Conservation (phyloP, 1,284 basidiomycete species). For the Fomitopsis palustris region DNA sequence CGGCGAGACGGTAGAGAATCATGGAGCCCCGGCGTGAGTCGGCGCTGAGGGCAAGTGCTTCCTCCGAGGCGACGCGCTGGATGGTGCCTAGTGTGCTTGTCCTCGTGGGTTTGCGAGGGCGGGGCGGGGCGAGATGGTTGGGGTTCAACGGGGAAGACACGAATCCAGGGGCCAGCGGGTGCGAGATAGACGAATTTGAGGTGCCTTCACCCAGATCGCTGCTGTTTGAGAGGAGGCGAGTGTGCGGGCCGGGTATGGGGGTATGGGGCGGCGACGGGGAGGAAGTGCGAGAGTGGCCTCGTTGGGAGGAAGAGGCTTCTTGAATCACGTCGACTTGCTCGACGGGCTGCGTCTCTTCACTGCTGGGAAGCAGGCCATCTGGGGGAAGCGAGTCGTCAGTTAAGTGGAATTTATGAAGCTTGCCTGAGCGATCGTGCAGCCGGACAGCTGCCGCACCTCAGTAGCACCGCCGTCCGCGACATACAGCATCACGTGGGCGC, state of each 20-base stretch:
- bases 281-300: neutral
- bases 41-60: slow-evolving; percentile 36
- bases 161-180: slow-evolving; percentile 33
- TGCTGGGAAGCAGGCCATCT: neutral
- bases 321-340: neutral
- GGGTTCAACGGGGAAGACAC: slow-evolving; percentile 50
- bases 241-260: neutral
- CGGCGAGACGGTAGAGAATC: slow-evolving; percentile 63
- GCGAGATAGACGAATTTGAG: neutral
- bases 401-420: too few species aligned
- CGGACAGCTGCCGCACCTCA: too few species aligned
- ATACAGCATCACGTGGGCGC: too few species aligned
- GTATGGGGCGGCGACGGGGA: neutral
- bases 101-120: slow-evolving; percentile 20
- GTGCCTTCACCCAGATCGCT: neutral
- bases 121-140: slow-evolving; percentile 27
- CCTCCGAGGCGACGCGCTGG: slow-evolving; percentile 37
- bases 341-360: neutral
- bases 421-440: too few species aligned
- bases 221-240: neutral
- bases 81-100: slow-evolving; percentile 17
- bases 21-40: slow-evolving; percentile 49
- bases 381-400: too few species aligned
- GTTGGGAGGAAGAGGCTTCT: neutral
- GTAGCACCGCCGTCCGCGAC: too few species aligned